Percentiles rank a stretch among this genome's conserved stretches.
Conservation (phyloP, 768 basidiomycete genomes). For the Lanmaoa pseudosensibilis region DNA sequence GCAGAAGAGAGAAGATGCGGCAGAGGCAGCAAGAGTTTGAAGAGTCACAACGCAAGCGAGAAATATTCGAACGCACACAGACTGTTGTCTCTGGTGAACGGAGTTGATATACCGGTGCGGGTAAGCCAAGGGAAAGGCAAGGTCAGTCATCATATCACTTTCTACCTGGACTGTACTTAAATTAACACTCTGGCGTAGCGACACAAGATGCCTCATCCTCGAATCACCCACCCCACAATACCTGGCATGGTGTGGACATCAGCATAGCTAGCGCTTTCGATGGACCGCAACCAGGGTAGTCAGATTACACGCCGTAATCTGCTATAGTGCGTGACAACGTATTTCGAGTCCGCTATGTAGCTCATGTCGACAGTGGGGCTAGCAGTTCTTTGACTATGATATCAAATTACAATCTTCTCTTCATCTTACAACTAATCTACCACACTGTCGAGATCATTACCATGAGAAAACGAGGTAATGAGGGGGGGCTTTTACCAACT, state of each 20-base stretch:
- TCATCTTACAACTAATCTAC: not conserved
- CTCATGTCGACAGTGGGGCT: constrained; percentile 7
- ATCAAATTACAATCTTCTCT: not conserved
- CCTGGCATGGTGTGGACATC: not conserved
- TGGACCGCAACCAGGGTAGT: constrained; percentile 1
- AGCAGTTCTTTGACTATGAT: not conserved
- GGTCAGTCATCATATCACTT: constrained; percentile 2
- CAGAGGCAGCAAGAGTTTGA: constrained; percentile 63
- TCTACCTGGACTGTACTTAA: too few species aligned
- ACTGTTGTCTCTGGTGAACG: constrained; percentile 22
- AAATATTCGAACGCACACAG: constrained; percentile 61
- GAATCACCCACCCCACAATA: not conserved
- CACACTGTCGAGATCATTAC: not conserved
- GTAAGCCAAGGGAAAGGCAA: not conserved
- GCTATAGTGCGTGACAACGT: constrained; percentile 15
- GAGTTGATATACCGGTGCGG: constrained; percentile 3
- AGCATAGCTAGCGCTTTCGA: constrained; percentile 1
- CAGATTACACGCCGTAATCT: not conserved
- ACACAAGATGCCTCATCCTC: not conserved
- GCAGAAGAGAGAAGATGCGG: constrained; percentile 67
- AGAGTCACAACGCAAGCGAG: constrained; percentile 62
- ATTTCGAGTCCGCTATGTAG: not conserved
- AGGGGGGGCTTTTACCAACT: not conserved
- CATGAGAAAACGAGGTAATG: not conserved
- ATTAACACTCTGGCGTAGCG: not conserved